Base-by-base conservation (phyloP, 306 rosid species). In the Acmispon strigosus region DNA sequence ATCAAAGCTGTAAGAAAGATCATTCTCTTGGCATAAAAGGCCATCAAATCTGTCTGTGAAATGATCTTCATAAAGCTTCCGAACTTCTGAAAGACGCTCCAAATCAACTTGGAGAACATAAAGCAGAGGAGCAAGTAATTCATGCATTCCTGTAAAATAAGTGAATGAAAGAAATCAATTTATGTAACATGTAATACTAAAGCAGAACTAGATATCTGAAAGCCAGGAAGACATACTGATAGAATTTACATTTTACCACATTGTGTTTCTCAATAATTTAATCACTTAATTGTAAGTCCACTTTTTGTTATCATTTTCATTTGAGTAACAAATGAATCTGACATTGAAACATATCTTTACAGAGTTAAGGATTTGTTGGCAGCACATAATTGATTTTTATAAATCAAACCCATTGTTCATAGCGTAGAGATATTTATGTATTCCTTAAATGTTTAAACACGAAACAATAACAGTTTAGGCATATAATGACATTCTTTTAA, bases 91-190 rank as follows among this genome's bases (percentile, higher is more conserved):
- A 69, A 95, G 89, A 19, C 80, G 82, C 82, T 87, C 94, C 76
- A 95, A 80, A 69, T 89, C 99, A 82, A 81, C 87, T 85, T 95
- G 92, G 76, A 95, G 99, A 79, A 89, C 99, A 66, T 82, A 95
- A 20, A 95, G 78, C 45, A 95, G 81, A 27, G 97, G 99, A 75
- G 99, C 99, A 88, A 95, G 80, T 67, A 95, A 88, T 78, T 95
- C 99, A 75, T 95, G 96, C 99, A 95, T 95, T 69, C 99, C 99
- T 95, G 71, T 59, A 59, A 75, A 59, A 68, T 17, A 64, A 17
- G 45, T 27, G 24, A 13, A 72, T 2, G 15, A 62, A 72, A 76
- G 54, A 45, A 52, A 73, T 32, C 34, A 42, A 60, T 64, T 63
- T 69, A 73, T 36, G 8, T 6, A 61, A n/a, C 59, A 77, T 52